These are phyloP conservation scores for Phytophthora niederhauseri DNA, from an alignment of 352 stramenopile genomes.

Conservation along the genomic window DNA sequence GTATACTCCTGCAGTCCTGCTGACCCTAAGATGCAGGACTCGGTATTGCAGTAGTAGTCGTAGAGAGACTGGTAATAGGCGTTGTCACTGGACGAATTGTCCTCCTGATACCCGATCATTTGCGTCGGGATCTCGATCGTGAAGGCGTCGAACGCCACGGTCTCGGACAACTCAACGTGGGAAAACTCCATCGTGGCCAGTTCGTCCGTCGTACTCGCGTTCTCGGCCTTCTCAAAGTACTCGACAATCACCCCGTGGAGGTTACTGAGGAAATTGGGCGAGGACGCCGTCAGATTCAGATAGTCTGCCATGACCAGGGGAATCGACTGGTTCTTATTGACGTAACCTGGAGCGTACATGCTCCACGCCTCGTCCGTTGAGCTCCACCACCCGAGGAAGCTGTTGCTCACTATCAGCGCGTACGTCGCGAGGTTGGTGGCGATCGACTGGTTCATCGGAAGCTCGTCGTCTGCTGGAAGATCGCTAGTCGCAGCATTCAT, in stretches of 20 bases:
- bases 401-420: slow-evolving; percentile 1
- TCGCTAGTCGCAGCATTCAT: neutral
- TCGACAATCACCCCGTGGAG: neutral
- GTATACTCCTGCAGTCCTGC: neutral
- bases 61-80: neutral
- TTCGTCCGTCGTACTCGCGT: slow-evolving; percentile 6
- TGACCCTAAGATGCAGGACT: neutral
- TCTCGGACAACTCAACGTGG: slow-evolving; percentile 8
- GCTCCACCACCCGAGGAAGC: slow-evolving; percentile 8
- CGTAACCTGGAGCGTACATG: neutral
- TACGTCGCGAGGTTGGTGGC: slow-evolving; percentile 4
- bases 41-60: neutral
- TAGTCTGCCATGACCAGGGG: slow-evolving; percentile 2
- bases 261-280: neutral
- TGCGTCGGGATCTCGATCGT: slow-evolving; percentile 15
- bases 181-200: slow-evolving; percentile 16
- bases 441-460: neutral
- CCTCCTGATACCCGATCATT: slow-evolving; percentile 5
- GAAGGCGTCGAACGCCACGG: slow-evolving; percentile 11
- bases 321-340: neutral
- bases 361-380: neutral
- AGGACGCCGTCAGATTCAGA: neutral
- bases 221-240: slow-evolving; percentile 7
- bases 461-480: neutral
- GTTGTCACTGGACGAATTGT: slow-evolving; percentile 16